Evolutionary conservation across 192 early-diverging fungal genomes (phyloP).

Genomic region (Piromyces finnis): DNA sequence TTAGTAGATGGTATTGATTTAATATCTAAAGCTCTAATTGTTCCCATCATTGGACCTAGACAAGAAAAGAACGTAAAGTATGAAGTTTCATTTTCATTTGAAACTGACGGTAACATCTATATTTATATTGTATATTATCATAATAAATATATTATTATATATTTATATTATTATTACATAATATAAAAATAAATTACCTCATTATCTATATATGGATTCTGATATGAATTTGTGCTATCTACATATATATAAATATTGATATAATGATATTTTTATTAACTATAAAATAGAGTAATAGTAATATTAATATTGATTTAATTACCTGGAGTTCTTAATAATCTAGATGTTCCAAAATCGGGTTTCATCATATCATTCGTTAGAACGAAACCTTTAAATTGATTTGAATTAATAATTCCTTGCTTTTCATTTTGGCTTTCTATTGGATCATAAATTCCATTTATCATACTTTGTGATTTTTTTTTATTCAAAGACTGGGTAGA

Average conservation of each 20-base stretch:
- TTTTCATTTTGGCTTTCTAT: neutral
- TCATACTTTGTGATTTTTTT: neutral
- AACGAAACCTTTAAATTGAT: neutral
- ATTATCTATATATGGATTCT: neutral
- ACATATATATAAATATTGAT: too few relatives aligned
- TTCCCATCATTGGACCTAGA: constrained; percentile 16
- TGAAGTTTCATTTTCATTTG: constrained; percentile 9
- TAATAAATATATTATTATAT: too few relatives aligned
- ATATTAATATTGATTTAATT: too few relatives aligned
- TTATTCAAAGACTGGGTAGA: neutral
- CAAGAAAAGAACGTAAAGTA: constrained; percentile 16
- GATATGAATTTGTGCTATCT: neutral
- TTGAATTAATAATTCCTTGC: neutral
- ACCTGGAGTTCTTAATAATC: neutral
- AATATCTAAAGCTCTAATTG: constrained; percentile 18
- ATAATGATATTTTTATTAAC: too few relatives aligned
- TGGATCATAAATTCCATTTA: neutral
- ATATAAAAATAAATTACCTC: neutral
- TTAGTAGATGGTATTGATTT: constrained; percentile 6
- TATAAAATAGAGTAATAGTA: too few relatives aligned
- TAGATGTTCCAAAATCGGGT: neutral
- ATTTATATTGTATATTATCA: too few relatives aligned
- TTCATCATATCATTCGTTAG: neutral
- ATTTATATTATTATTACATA: too few relatives aligned
- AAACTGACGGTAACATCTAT: constrained; percentile 14